Base-by-base conservation (phyloP, 257 asterid species). In the Ocimum tenuiflorum region DNA sequence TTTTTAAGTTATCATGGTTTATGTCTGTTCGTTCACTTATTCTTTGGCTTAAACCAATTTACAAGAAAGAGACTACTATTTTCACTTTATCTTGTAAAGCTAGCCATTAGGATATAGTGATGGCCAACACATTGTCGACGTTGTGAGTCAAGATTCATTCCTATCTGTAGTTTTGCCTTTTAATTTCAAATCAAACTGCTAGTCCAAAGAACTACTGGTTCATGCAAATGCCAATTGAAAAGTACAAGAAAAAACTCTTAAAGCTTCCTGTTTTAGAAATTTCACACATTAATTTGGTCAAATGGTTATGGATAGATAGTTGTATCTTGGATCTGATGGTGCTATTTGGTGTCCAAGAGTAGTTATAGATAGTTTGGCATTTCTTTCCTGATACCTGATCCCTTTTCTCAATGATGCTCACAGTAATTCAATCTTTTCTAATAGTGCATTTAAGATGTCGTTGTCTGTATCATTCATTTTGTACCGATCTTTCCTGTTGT, bases 1-100 rank as follows among this genome's bases (percentile, higher is more conserved):
- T 61, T 71, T 77, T 41, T 69, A 38, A 42, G 38, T 31, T 75
- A n/a, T 46, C 69, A 22, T 58, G 48, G 31, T 35, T 38, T 54
- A 27, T 14, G 50, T 61, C 4, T 65, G 57, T 4, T 10, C 56
- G 31, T 56, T 56, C 50, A 48, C 14, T 22, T 17, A 31, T 50
- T 52, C 17, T 18, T 68, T 31, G 67, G 63, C 52, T 51, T 48
- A 36, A 46, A 18, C 27, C 18, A 35, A 29, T 75, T 39, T 48
- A 52, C 20, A 51, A 33, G 63, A 71, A 57, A 60, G 46, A 60
- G 14, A 60, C 35, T 38, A 50, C 52, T 19, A 43, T 27, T 65
- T 46, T 41, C 48, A 57, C 19, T 66, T 49, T 54, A 33, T 52
- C 7, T 41, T 19, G 61, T 23, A 49, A 11, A 46, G 63, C 67